phyloP scores from a whole-genome alignment of 805 yeast genomes.

The Brettanomyces naardenensis region DNA sequence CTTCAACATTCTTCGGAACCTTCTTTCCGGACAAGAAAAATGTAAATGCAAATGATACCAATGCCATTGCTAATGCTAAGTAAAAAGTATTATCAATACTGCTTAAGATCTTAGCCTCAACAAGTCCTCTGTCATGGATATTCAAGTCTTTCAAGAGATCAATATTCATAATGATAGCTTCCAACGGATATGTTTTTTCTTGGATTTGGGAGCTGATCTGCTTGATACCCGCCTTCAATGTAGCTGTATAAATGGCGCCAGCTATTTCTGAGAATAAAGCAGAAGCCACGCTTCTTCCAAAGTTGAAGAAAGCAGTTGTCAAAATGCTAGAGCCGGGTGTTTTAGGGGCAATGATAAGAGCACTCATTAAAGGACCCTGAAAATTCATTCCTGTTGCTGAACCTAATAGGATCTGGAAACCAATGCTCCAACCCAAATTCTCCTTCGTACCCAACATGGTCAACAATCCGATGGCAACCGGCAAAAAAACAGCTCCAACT shows the following conservation, averaged over 20 bases:
- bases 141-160: slow-evolving; percentile 6
- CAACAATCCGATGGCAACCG: slow-evolving; percentile 38
- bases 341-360: slow-evolving; percentile 45
- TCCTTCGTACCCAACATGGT: slow-evolving; percentile 34
- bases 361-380: slow-evolving; percentile 34
- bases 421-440: slow-evolving; percentile 29
- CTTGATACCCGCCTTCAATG: slow-evolving; percentile 17
- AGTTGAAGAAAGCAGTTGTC: slow-evolving; percentile 37
- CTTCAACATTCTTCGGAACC: slow-evolving; percentile 28
- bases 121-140: slow-evolving; percentile 7
- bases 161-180: slow-evolving; percentile 4
- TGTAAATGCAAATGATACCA: slow-evolving; percentile 24
- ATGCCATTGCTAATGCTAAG: slow-evolving; percentile 31
- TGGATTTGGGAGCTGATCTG: neutral
- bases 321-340: slow-evolving; percentile 40
- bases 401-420: slow-evolving; percentile 39
- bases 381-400: slow-evolving; percentile 35
- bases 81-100: slow-evolving; percentile 34
- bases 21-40: slow-evolving; percentile 33
- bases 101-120: slow-evolving; percentile 24
- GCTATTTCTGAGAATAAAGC: slow-evolving; percentile 36
- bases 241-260: slow-evolving; percentile 31
- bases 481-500: slow-evolving; percentile 27
- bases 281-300: slow-evolving; percentile 38
- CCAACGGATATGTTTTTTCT: neutral